Evolutionary conservation across 495 filamentous ascomycete genomes (phyloP), one percentile per base, ranked within the genome.

Genomic region (Pseudomonodictys pantanalensis): DNA sequence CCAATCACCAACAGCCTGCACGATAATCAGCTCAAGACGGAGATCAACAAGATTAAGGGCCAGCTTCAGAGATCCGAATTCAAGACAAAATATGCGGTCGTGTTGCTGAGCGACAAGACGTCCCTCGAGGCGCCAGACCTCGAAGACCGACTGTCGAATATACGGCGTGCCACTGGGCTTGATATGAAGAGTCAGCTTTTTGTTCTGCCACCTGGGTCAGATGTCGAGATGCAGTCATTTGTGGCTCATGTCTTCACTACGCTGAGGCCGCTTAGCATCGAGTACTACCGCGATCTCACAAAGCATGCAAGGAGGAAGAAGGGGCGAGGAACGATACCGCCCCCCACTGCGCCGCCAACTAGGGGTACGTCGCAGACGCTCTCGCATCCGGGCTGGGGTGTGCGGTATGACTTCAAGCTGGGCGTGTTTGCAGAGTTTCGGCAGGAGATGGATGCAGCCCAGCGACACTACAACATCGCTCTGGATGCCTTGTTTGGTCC

Each of bases 351-450:
- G n/a, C 87, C 90, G 29, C 86, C 89, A 15, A 89, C 87, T 0
- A 86, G 80, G 11, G 88, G 89, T 10, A 92, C 90, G 2, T 92
- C 89, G 15, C 86, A 90, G 66, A 88, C 86, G 0, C 72, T 96
- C 18, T 88, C 90, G n/a, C 78, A 83, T 10, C 86, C 89, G 52
- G 90, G 88, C 3, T 97, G 92, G 92, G 90, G 86, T 70, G 84
- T 90, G 20, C 86, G 92, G 1, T 96, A 95, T 69, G 92, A 97
- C 66, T 91, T 92, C 75, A 97, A 97, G 67, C 80, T 90, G 25
- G 92, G 89, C 7, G 77, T 95, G 1, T 89, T 96, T 67, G 90
- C 92, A 29, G 91, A 96, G 68, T 96, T 90, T 60, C 82, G 92
- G 11, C 86, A 90, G 68, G 92, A 97, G 67, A 89, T 92, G 82